These are phyloP conservation scores for Chlamydomonas sp. DNA, from an alignment of 139 green algal genomes.

Conservation along the genomic window DNA sequence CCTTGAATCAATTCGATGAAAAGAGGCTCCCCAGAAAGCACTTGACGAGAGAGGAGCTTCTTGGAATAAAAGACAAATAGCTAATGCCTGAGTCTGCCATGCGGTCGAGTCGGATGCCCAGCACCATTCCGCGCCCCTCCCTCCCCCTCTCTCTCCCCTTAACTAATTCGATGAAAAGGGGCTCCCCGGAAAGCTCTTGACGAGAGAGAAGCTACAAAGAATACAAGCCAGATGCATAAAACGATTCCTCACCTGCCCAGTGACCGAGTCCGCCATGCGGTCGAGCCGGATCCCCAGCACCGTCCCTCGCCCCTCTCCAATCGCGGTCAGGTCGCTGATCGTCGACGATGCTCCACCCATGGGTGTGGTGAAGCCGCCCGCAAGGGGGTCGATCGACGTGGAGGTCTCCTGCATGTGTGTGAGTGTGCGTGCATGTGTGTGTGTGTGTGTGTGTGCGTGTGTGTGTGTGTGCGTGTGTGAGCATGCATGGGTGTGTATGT, in stretches of 20 bases:
- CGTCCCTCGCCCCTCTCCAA: constrained; percentile 61
- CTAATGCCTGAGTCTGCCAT: constrained; percentile 87
- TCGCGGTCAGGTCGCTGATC: constrained; percentile 76
- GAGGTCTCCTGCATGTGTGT: constrained; percentile 29
- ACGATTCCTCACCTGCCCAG: neutral
- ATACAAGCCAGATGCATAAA: neutral
- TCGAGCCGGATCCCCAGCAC: too few species aligned
- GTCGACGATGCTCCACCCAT: constrained; percentile 30
- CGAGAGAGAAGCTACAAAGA: neutral
- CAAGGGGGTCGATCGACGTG: constrained; percentile 23
- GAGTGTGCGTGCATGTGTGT: too few species aligned
- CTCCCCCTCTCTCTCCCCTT: too few species aligned
- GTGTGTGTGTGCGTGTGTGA: too few species aligned
- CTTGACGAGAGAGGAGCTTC: too few species aligned
- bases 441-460: too few species aligned
- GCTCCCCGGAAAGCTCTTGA: neutral
- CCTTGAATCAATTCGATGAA: too few species aligned
- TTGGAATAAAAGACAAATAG: too few species aligned
- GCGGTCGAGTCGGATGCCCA: constrained; percentile 90
- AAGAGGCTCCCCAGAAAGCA: too few species aligned
- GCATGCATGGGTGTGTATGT: too few species aligned
- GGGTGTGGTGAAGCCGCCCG: constrained; percentile 45
- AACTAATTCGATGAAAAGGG: neutral
- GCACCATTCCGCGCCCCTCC: constrained; percentile 76
- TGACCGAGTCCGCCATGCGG: constrained; percentile 81